phyloP scores from a whole-genome alignment of 805 yeast genomes.

The Suhomyces canberraensis region DNA sequence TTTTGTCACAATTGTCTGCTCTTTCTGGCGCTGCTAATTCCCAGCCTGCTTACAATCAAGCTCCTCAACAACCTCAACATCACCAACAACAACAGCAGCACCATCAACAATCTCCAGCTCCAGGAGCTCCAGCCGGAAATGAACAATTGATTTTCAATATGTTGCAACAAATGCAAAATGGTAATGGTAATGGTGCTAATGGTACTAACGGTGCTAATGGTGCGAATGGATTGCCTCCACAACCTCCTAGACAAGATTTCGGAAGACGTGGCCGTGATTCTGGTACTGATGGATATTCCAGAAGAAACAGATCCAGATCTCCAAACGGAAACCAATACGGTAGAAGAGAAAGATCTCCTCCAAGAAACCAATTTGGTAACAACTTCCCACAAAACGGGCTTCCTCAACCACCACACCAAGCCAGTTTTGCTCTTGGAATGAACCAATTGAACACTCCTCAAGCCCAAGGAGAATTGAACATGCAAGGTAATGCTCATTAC shows the following conservation, averaged over 20 bases:
- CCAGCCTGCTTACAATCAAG: not conserved
- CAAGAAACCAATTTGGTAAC: constrained; percentile 12
- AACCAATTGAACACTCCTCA: constrained; percentile 2
- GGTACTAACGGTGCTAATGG: constrained; percentile 7
- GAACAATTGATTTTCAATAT: constrained; percentile 46
- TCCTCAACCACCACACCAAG: constrained; percentile 9
- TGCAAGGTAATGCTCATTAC: constrained; percentile 70
- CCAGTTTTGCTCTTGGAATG: not conserved
- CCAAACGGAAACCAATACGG: constrained; percentile 30
- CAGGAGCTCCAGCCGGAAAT: constrained; percentile 17
- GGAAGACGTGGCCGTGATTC: constrained; percentile 28
- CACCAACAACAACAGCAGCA: constrained; percentile 9
- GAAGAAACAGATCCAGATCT: constrained; percentile 55
- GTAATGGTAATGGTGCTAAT: constrained; percentile 5
- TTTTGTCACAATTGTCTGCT: constrained; percentile 43
- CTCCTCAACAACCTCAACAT: not conserved
- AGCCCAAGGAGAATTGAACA: constrained; percentile 49
- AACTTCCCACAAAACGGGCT: constrained; percentile 2
- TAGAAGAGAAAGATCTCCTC: constrained; percentile 29
- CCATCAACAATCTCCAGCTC: constrained; percentile 9
- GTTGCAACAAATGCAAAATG: constrained; percentile 49
- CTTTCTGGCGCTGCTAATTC: constrained; percentile 23
- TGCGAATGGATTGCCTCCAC: constrained; percentile 6
- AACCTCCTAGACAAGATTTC: constrained; percentile 11
- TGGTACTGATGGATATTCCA: constrained; percentile 29